Base-by-base conservation (phyloP, 805 yeast species). In the Metschnikowia anglica region DNA sequence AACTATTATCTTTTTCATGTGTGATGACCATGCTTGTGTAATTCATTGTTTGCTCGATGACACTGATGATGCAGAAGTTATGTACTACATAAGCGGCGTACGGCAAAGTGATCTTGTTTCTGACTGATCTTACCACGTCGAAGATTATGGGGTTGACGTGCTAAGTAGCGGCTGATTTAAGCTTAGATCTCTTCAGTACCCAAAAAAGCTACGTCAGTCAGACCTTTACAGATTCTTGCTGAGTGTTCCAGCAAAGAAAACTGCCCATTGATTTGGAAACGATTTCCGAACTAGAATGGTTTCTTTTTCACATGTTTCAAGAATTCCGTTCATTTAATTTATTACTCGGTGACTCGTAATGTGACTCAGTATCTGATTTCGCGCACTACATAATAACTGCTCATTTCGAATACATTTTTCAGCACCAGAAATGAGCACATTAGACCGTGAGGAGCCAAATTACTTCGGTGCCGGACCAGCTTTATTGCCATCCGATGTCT, bases 391-490 rank as follows among this genome's bases (percentile, higher is more conserved):
- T 26, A 27, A 35, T 19, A 18, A 11, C 31, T 18, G 25, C 38
- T 15, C 28, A 26, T 7, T 35, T 17, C 29, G 13, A 10, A n/a
- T 25, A 5, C 38, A n/a, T 26, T 26, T 17, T n/a, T 26, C 19
- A 39, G 11, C 36, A 26, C 3, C 24, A 39, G 23, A 26, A 39
- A 52, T 47, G 52, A 47, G 39, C 37, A 29, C 74, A 10, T 64
- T 82, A 41, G 74, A 77, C 35, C 79, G 91, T 70, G 81, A 74
- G 62, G 82, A 81, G 58, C 88, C 89, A 43, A 71, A 79, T 58
- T 87, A 93, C 62, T 93, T 88, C 58, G 99, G 98, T 44, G 98
- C 99, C n/a, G 99, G 99, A 11, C 99, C 99, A 37, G 99, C 99
- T 1, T 76, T 83, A 39, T 73, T 93, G 33, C 97, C 98, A 25